Conservation (phyloP, 1,284 basidiomycete species). For the Thecaphora thlaspeos region DNA sequence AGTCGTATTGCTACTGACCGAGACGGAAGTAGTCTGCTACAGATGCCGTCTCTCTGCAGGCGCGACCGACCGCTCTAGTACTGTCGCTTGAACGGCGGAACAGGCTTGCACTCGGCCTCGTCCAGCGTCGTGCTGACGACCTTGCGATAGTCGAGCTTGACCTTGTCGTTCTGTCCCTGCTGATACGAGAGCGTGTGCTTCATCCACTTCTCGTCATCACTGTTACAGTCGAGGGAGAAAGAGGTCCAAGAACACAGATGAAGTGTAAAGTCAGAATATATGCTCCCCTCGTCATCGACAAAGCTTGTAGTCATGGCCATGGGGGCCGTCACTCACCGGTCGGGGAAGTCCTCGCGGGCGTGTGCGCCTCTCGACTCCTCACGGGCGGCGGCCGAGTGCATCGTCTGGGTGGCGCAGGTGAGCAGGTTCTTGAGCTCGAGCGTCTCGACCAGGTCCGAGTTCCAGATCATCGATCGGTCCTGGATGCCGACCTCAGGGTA, state of each 20-base stretch:
- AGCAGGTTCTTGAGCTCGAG: constrained; percentile 94
- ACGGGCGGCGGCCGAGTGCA: constrained; percentile 88
- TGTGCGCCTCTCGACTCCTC: constrained; percentile 97
- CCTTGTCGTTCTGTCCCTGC: constrained; percentile 65
- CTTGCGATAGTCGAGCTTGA: constrained; percentile 82
- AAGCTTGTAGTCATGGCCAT: too few species aligned
- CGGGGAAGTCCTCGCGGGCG: constrained; percentile 90
- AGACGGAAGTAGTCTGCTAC: too few species aligned
- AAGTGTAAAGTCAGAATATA: too few species aligned
- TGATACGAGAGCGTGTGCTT: constrained; percentile 52
- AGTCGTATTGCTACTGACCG: too few species aligned
- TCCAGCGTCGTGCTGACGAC: constrained; percentile 87
- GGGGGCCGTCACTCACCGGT: constrained; percentile 61
- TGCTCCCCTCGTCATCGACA: too few species aligned
- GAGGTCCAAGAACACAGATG: too few species aligned
- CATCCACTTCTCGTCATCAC: constrained; percentile 68
- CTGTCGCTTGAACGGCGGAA: constrained; percentile 53
- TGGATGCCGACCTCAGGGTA: constrained; percentile 91
- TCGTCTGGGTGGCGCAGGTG: constrained; percentile 93
- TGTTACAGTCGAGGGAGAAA: too few species aligned
- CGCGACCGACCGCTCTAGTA: constrained; percentile 41
- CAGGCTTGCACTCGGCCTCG: constrained; percentile 82
- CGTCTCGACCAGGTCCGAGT: constrained; percentile 83
- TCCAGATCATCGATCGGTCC: constrained; percentile 98
- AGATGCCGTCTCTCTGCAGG: too few species aligned